Evolutionary conservation across 768 basidiomycete species (phyloP).

Genomic region (Cystofilobasidium bisporidii): DNA sequence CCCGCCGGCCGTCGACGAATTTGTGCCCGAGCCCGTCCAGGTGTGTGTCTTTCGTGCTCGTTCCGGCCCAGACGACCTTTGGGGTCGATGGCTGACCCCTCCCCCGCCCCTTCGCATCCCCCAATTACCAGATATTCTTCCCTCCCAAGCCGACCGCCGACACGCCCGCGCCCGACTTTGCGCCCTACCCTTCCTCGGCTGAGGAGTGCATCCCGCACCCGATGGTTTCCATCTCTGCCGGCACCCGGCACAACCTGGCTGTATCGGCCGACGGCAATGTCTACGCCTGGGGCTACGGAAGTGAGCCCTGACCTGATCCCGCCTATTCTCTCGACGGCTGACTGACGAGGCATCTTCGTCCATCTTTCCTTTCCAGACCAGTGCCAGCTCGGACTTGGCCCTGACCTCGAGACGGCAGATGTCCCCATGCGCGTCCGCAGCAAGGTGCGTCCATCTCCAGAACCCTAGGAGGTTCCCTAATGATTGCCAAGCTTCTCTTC

Average conservation of each 20-base stretch:
- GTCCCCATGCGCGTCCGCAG: constrained; percentile 39
- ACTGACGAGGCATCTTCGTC: no score
- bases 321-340: no score
- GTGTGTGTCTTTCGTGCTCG: constrained; percentile 24
- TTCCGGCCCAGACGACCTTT: no score
- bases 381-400: constrained; percentile 43
- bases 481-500: background rate
- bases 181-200: constrained; percentile 34
- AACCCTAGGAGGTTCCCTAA: no score
- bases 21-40: constrained; percentile 38
- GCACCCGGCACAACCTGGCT: constrained; percentile 43
- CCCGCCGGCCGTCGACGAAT: constrained; percentile 37
- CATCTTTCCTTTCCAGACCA: constrained; percentile 28
- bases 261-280: constrained; percentile 41
- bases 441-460: constrained; percentile 35
- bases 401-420: constrained; percentile 37
- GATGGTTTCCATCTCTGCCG: constrained; percentile 41
- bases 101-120: background rate
- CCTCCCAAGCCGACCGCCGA: constrained; percentile 41
- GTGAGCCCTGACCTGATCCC: constrained; percentile 32
- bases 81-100: background rate
- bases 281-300: constrained; percentile 44
- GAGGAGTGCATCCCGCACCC: constrained; percentile 33
- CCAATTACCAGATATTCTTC: constrained; percentile 38
- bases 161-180: constrained; percentile 37